A percentile compares a stretch with the other conserved stretches of the same genome.
Evolutionary conservation across 1,139 yeast genomes (phyloP).

Genomic region (Martiniozyma asiatica): DNA sequence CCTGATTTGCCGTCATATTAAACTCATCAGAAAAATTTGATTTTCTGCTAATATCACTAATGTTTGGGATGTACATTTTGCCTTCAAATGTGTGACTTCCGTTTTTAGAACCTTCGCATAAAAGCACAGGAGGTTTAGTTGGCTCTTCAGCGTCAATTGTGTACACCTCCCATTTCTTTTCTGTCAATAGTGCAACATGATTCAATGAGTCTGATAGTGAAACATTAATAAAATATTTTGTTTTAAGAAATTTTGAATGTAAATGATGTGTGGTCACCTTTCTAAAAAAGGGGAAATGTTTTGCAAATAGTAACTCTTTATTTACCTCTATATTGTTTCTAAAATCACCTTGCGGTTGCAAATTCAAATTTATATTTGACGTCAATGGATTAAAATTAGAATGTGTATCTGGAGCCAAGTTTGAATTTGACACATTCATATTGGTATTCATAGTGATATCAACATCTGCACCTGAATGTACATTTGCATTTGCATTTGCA

Average conservation of each 20-base stretch:
- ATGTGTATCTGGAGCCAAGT: too few relatives aligned
- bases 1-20: slow-evolving; percentile 13
- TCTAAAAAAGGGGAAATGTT: slow-evolving; percentile 75
- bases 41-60: slow-evolving; percentile 11
- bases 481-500: too few relatives aligned
- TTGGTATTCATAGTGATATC: slow-evolving; percentile 5
- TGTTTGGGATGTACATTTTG: slow-evolving; percentile 12
- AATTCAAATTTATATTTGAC: too few relatives aligned
- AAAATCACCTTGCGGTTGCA: too few relatives aligned
- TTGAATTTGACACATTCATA: slow-evolving; percentile 17
- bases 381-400: too few relatives aligned
- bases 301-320: slow-evolving; percentile 56
- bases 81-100: slow-evolving; percentile 56
- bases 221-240: slow-evolving; percentile 42
- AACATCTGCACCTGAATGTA: too few relatives aligned
- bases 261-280: slow-evolving; percentile 54
- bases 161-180: slow-evolving; percentile 64
- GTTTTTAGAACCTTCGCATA: slow-evolving; percentile 56
- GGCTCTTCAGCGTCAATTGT: slow-evolving; percentile 31
- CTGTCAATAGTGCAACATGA: slow-evolving; percentile 51
- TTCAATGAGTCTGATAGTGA: slow-evolving; percentile 54
- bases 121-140: slow-evolving; percentile 38
- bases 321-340: too few relatives aligned
- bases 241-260: slow-evolving; percentile 37
- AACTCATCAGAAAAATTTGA: slow-evolving; percentile 16